phyloP scores from a whole-genome alignment of 2,329 filamentous ascomycete species.

The Pestalotiopsis sp. region DNA sequence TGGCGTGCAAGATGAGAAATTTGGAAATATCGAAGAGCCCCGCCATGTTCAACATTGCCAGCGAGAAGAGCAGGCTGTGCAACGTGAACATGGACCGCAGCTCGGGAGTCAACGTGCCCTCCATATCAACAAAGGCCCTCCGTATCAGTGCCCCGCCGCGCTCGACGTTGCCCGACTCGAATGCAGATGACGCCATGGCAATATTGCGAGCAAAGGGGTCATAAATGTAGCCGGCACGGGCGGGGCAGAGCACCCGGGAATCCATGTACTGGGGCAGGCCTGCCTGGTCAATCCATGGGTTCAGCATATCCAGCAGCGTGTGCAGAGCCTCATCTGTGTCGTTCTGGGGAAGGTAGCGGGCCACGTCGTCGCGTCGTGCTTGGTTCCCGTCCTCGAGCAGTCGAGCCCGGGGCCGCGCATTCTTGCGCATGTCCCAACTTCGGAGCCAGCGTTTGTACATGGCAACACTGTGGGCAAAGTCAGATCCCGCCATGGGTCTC shows the following conservation, averaged over 20 bases:
- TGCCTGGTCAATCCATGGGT: background rate
- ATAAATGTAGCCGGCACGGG: background rate
- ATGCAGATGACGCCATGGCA: background rate
- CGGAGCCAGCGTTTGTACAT: conserved; percentile 1
- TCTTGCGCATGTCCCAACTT: background rate
- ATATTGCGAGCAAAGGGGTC: background rate
- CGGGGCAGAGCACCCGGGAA: background rate
- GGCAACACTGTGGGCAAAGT: background rate
- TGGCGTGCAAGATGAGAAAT: background rate
- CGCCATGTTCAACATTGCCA: background rate
- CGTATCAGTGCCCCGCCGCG: background rate
- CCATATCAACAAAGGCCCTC: background rate
- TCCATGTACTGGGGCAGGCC: background rate
- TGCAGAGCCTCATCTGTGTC: background rate
- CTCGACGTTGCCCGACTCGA: background rate
- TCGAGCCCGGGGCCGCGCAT: background rate
- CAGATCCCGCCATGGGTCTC: background rate
- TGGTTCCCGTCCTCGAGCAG: background rate
- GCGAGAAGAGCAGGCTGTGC: background rate
- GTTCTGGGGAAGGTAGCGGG: background rate
- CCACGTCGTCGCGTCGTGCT: background rate
- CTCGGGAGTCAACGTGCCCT: background rate
- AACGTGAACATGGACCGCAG: background rate
- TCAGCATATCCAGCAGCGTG: background rate
- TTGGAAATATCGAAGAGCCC: background rate